Percentiles rank a stretch among this genome's conserved stretches.
Evolutionary conservation across 2,329 filamentous ascomycete species (phyloP).

Genomic region (Neopestalotiopsis clavispora): DNA sequence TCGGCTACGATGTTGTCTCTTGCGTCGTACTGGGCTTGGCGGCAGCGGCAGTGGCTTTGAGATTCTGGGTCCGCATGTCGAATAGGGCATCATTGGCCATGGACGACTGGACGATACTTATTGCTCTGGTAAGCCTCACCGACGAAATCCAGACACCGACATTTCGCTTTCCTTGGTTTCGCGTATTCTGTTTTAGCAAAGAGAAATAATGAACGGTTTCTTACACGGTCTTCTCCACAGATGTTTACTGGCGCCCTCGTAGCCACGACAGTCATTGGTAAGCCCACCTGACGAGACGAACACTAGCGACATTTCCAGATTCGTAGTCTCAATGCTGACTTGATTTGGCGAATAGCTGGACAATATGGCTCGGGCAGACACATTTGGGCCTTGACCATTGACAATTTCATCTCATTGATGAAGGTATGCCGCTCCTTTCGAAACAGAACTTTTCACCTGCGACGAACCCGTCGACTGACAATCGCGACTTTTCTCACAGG

Average conservation of each 20-base stretch:
- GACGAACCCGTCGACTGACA: not conserved
- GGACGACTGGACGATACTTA: constrained; percentile 30
- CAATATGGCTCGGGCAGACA: constrained; percentile 28
- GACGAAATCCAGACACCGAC: not conserved
- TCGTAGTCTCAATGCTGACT: constrained; percentile 4
- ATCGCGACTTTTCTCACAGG: constrained; percentile 20
- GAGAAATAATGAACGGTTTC: not conserved
- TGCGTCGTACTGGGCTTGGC: constrained; percentile 26
- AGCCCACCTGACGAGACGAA: not conserved
- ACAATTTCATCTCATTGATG: constrained; percentile 24
- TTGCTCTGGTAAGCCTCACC: constrained; percentile 26
- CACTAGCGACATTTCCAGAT: not conserved
- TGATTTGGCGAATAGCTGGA: constrained; percentile 17
- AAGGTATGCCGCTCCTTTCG: constrained; percentile 21
- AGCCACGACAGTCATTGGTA: constrained; percentile 24
- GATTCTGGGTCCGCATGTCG: constrained; percentile 26
- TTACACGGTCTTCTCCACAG: not conserved
- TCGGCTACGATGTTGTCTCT: constrained; percentile 27
- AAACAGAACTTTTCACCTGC: too few species aligned
- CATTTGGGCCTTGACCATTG: constrained; percentile 25
- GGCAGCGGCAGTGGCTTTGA: constrained; percentile 24
- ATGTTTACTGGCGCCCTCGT: constrained; percentile 21
- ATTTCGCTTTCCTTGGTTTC: not conserved
- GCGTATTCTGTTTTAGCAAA: not conserved
- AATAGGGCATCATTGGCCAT: constrained; percentile 9